Percentiles rank a stretch among this genome's conserved stretches.
Evolutionary conservation across 116 monocot species (phyloP).

Genomic region (Phalaenopsis hybrid): DNA sequence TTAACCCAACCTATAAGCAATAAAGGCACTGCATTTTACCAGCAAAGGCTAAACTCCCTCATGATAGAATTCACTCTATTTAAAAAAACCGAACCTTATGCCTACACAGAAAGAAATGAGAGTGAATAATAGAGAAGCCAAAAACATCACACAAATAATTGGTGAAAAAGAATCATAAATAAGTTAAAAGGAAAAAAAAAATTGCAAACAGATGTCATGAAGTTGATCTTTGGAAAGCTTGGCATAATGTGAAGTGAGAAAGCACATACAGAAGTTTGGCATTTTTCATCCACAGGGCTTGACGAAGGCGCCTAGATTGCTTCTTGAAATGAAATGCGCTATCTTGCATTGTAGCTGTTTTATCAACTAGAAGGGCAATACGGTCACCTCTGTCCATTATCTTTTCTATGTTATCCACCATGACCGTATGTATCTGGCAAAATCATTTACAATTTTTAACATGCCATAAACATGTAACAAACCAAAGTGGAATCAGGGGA

Average conservation of each 20-base stretch:
- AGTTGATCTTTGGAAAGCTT: background rate
- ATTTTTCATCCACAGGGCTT: slow-evolving; percentile 91
- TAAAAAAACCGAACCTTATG: background rate
- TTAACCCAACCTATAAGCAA: background rate
- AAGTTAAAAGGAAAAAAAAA: background rate
- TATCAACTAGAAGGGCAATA: slow-evolving; percentile 86
- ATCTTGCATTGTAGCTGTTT: slow-evolving; percentile 97
- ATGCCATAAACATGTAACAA: background rate
- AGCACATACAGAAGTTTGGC: slow-evolving; percentile 84
- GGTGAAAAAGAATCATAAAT: background rate
- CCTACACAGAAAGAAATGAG: background rate
- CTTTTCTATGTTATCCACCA: slow-evolving; percentile 96
- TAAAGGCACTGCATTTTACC: background rate
- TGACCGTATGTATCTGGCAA: slow-evolving; percentile 75
- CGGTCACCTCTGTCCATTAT: slow-evolving; percentile 92
- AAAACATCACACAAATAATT: background rate
- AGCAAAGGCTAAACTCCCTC: background rate
- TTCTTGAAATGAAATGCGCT: slow-evolving; percentile 78
- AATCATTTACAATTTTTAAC: slow-evolving; percentile 2
- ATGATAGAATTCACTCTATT: background rate
- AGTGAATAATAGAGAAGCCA: background rate
- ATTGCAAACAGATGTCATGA: background rate
- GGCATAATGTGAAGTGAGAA: background rate
- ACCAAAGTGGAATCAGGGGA: background rate
- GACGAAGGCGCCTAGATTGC: slow-evolving; percentile 74